Evolutionary conservation across 805 yeast species (phyloP).

Genomic region (Ogataea glucozyma): DNA sequence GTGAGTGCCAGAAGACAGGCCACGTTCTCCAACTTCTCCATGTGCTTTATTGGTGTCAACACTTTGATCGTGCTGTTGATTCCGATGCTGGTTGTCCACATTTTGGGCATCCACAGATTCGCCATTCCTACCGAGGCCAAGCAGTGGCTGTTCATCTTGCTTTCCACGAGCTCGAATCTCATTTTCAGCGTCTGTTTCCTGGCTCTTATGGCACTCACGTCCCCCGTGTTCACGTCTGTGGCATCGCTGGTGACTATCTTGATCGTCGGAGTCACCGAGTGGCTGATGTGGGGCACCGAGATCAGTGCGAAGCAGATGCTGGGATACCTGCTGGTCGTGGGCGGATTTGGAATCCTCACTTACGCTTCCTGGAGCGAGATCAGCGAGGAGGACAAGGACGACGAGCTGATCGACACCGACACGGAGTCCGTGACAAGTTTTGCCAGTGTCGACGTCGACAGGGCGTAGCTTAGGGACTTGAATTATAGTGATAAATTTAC

Average conservation of each 20-base stretch:
- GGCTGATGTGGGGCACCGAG: conserved; percentile 60
- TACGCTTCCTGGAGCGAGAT: conserved; percentile 68
- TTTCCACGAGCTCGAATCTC: conserved; percentile 64
- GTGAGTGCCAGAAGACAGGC: conserved; percentile 68
- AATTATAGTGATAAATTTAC: no score
- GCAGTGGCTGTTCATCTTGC: conserved; percentile 45
- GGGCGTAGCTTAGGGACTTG: no score
- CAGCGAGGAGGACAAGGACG: conserved; percentile 39
- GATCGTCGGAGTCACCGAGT: conserved; percentile 76
- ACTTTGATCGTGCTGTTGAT: conserved; percentile 54
- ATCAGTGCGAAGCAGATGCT: conserved; percentile 56
- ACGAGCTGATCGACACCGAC: conserved; percentile 36
- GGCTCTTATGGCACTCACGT: conserved; percentile 77
- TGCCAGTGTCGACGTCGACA: conserved; percentile 15
- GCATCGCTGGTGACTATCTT: conserved; percentile 67
- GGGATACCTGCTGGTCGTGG: conserved; percentile 69
- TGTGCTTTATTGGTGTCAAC: conserved; percentile 62
- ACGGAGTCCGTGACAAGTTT: conserved; percentile 33
- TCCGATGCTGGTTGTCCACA: conserved; percentile 48
- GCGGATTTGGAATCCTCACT: conserved; percentile 68
- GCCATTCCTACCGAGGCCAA: conserved; percentile 45
- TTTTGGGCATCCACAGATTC: conserved; percentile 59
- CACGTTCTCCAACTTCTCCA: conserved; percentile 76
- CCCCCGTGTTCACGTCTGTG: conserved; percentile 78
- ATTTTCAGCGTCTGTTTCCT: conserved; percentile 71